These are phyloP conservation scores for Cucumis variabilis DNA, from an alignment of 331 rosid species.

Conservation along the genomic window DNA sequence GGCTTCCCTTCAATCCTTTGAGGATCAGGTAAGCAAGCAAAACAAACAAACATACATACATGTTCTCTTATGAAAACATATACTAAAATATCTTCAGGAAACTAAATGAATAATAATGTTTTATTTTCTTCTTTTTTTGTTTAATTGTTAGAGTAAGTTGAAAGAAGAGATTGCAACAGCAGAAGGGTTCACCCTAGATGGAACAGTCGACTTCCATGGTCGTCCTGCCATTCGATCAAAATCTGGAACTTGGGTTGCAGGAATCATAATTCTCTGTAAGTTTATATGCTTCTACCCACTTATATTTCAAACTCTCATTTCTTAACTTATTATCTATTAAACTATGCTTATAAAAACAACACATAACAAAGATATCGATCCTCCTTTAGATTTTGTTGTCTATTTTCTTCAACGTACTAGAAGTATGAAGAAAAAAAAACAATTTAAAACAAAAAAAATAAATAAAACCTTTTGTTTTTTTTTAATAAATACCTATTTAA, in stretches of 20 bases:
- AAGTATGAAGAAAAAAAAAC: too few species aligned
- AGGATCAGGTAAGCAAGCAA: conserved; percentile 2
- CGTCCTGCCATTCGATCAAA: conserved; percentile 77
- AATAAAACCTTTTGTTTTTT: neutral
- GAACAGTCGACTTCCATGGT: conserved; percentile 78
- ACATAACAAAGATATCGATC: too few species aligned
- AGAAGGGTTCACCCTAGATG: conserved; percentile 75
- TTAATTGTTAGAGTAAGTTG: conserved; percentile 31
- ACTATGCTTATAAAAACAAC: too few species aligned
- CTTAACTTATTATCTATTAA: too few species aligned
- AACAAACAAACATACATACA: neutral
- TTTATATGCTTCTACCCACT: neutral
- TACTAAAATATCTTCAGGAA: neutral
- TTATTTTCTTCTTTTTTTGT: too few species aligned
- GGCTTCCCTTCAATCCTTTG: conserved; percentile 1
- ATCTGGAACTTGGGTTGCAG: conserved; percentile 93
- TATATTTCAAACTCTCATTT: too few species aligned
- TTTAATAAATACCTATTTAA: too few species aligned
- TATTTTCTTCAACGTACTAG: too few species aligned
- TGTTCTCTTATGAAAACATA: neutral
- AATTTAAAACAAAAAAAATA: too few species aligned
- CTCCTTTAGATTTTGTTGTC: too few species aligned
- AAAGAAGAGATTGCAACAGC: conserved; percentile 48
- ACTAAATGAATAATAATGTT: neutral
- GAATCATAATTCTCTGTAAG: conserved; percentile 86